phyloP scores from a whole-genome alignment of 192 early-diverging fungal genomes.

The Lobulomyces angularis region DNA sequence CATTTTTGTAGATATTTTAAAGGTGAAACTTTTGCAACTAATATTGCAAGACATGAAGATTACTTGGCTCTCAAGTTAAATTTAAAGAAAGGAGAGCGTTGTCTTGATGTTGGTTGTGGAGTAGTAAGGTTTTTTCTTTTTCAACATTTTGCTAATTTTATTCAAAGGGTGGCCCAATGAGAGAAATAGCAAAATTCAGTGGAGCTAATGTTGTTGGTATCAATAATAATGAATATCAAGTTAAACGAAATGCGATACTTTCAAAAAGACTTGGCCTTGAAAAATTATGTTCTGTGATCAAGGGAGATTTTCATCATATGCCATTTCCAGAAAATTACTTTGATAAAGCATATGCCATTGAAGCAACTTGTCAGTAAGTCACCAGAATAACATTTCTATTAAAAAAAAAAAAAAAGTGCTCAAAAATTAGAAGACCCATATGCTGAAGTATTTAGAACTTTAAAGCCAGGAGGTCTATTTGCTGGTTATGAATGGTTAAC shows the following conservation, averaged over 20 bases:
- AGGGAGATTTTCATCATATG: slow-evolving; percentile 83
- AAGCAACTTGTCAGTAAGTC: no score
- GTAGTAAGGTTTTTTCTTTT: slow-evolving; percentile 50
- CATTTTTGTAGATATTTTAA: slow-evolving; percentile 79
- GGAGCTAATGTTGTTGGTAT: slow-evolving; percentile 82
- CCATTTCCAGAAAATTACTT: slow-evolving; percentile 62
- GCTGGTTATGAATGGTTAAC: slow-evolving; percentile 93
- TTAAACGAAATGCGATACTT: slow-evolving; percentile 62
- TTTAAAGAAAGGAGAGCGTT: slow-evolving; percentile 53
- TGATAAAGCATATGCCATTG: slow-evolving; percentile 92
- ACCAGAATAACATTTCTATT: slow-evolving; percentile 55
- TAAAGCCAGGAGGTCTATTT: slow-evolving; percentile 87
- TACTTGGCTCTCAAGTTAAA: slow-evolving; percentile 63
- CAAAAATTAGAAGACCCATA: slow-evolving; percentile 66
- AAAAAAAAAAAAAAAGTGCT: neutral
- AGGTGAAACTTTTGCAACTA: slow-evolving; percentile 61
- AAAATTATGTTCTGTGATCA: slow-evolving; percentile 24
- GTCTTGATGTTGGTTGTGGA: slow-evolving; percentile 91
- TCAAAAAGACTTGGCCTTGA: slow-evolving; percentile 56
- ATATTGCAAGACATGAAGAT: slow-evolving; percentile 86
- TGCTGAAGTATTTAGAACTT: slow-evolving; percentile 73
- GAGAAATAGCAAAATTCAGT: slow-evolving; percentile 82
- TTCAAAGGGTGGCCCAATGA: slow-evolving; percentile 65
- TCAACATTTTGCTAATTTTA: slow-evolving; percentile 3
- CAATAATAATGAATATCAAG: slow-evolving; percentile 95